Evolutionary conservation across 306 rosid species (phyloP).

Genomic region (Quercus alba): DNA sequence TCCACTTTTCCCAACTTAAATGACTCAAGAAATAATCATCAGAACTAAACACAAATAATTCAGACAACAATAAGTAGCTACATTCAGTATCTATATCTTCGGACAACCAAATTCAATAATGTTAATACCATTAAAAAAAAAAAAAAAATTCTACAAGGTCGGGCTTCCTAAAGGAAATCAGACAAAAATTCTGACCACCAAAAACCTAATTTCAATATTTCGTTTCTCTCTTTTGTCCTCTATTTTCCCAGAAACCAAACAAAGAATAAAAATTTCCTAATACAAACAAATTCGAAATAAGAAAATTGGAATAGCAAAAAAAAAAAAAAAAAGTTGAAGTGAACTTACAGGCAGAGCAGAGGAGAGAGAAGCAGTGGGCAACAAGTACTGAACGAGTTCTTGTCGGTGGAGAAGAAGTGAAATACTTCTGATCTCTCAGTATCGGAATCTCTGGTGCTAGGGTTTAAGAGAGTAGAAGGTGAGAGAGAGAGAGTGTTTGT

Average conservation of each 20-base stretch:
- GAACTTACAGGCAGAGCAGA: not conserved
- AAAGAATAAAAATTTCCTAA: not conserved
- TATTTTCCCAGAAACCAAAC: not conserved
- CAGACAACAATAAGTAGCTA: not conserved
- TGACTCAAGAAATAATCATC: too few relatives aligned
- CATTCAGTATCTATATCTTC: not conserved
- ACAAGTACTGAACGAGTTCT: not conserved
- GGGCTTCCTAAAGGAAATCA: not conserved
- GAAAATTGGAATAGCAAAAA: not conserved
- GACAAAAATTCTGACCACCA: not conserved
- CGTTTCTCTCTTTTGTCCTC: not conserved
- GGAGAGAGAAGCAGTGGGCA: not conserved
- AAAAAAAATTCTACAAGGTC: too few relatives aligned
- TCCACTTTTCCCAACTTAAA: too few relatives aligned
- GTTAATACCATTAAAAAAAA: too few relatives aligned
- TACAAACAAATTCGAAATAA: not conserved
- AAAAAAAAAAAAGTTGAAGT: not conserved
- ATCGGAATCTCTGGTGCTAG: conserved; percentile 18
- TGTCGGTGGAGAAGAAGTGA: not conserved
- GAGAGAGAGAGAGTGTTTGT: too few relatives aligned
- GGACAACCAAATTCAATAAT: not conserved
- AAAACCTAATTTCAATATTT: not conserved
- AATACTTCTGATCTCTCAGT: not conserved
- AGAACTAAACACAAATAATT: not conserved
- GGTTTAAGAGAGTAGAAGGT: conserved; percentile 34